These are phyloP conservation scores for Fragaria nilgerrensis DNA, from an alignment of 306 rosid species.

Conservation along the genomic window DNA sequence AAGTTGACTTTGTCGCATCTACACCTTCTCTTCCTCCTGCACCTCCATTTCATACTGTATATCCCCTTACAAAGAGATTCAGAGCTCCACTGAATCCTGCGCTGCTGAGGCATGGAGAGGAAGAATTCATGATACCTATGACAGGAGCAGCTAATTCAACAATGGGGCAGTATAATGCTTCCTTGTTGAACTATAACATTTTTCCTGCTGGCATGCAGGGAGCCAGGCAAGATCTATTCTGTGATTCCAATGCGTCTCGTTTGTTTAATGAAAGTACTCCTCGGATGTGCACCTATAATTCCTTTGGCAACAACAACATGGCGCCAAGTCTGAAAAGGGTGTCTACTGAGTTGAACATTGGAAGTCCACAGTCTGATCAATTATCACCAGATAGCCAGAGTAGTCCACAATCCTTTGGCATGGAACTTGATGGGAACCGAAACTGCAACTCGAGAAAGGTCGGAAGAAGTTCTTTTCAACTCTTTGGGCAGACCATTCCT, in stretches of 20 bases:
- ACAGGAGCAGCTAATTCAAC: conserved; percentile 39
- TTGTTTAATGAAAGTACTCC: conserved; percentile 27
- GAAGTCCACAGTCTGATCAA: conserved; percentile 47
- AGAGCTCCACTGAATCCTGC: conserved; percentile 34
- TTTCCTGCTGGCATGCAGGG: conserved; percentile 98
- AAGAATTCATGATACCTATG: conserved; percentile 34
- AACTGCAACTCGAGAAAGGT: conserved; percentile 38
- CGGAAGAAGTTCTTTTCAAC: conserved; percentile 42
- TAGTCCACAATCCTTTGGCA: conserved; percentile 48
- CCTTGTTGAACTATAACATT: conserved; percentile 46
- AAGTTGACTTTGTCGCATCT: conserved; percentile 42
- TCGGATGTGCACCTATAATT: conserved; percentile 27
- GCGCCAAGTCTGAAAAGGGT: conserved; percentile 32
- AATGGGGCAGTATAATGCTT: conserved; percentile 38
- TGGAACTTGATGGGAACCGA: conserved; percentile 41
- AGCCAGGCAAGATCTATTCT: conserved; percentile 84
- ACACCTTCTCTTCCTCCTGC: neutral
- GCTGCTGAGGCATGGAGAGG: conserved; percentile 34
- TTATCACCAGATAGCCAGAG: conserved; percentile 62
- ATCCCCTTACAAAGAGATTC: conserved; percentile 39
- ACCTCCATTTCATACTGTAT: conserved; percentile 7
- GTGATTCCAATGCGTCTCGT: conserved; percentile 36
- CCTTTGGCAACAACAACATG: conserved; percentile 31
- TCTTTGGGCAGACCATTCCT: conserved; percentile 60
- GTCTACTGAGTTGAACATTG: conserved; percentile 59